Conservation (phyloP, 2,329 filamentous ascomycete species). For the Calonectria hongkongensis region DNA sequence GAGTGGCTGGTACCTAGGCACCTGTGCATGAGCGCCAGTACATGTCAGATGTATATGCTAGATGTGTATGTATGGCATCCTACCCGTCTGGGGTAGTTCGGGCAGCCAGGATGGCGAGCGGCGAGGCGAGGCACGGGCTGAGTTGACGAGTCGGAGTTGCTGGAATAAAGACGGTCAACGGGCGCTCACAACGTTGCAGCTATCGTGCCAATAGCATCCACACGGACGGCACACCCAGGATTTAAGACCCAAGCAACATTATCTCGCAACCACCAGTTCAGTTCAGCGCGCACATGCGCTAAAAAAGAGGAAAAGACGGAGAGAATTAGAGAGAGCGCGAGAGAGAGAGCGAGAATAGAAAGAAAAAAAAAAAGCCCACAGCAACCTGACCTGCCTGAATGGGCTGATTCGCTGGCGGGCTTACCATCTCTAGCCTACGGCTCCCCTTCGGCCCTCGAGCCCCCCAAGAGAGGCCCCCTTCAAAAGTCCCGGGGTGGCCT, state of each 20-base stretch:
- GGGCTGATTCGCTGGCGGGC: slow-evolving; percentile 34
- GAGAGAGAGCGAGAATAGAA: too few species aligned
- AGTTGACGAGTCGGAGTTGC: slow-evolving; percentile 31
- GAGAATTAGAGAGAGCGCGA: too few species aligned
- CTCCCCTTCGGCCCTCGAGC: not conserved
- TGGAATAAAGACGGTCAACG: slow-evolving; percentile 22
- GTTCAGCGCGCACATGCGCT: not conserved
- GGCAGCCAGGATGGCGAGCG: slow-evolving; percentile 18
- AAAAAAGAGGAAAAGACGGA: not conserved
- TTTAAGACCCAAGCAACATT: not conserved
- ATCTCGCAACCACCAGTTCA: slow-evolving; percentile 17
- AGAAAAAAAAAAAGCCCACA: not conserved
- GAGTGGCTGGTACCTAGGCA: not conserved
- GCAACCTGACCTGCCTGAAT: slow-evolving; percentile 54
- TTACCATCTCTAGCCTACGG: slow-evolving; percentile 8
- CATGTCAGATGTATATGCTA: slow-evolving; percentile 26
- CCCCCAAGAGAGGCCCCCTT: slow-evolving; percentile 24
- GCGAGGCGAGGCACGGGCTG: not conserved
- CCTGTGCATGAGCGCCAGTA: slow-evolving; percentile 14
- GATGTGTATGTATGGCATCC: not conserved
- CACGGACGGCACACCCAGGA: not conserved
- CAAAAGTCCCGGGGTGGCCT: slow-evolving; percentile 29
- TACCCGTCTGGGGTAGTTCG: slow-evolving; percentile 6
- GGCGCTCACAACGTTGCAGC: slow-evolving; percentile 22
- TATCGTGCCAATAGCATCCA: slow-evolving; percentile 8